Evolutionary conservation across 345 rosid genomes (phyloP), one percentile per base, ranked within the genome.

Genomic region (Microthlaspi erraticum): DNA sequence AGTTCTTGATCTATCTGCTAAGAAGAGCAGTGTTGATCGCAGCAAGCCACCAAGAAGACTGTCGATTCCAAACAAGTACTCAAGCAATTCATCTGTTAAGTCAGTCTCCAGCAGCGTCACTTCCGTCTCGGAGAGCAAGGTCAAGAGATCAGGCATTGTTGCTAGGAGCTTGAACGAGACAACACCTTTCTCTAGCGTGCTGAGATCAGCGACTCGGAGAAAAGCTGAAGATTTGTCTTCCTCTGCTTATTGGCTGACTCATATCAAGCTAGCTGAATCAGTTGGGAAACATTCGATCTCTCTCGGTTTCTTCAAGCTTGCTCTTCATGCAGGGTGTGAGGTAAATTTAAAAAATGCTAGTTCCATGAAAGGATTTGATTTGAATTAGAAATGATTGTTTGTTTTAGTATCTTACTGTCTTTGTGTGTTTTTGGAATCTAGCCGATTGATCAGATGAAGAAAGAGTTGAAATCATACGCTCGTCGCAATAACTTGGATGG

Each of bases 281-380:
- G 88, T 78, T 48, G 86, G 82, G 5, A 87, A 85, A 80, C 98
- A 94, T 41, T 78, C 90, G 0, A 72, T 94, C 50, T 86, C 99
- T 4, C 88, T 94, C 9, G 97, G 91, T 6, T 90, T 94, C 70
- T 91, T 94, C 77, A 91, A 86, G 78, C 97, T 94, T 53, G 97
- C 93, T 59, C 70, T 83, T 7, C 90, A 85, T 66, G 97, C 93
- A 13, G 95, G 91, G 49, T 89, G 96, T 66, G 83, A 91, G 96
- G 98, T 93, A 73, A 20, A n/a, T n/a, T n/a, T n/a, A n/a, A 26
- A 26, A 5, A 19, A 10, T 41, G 36, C 11, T 44, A 5, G 5
- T 18, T 62, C n/a, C 8, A 8, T 41, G 37, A 1, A 62, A 10
- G 67, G 11, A 44, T 36, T 26, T 56, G 16, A 9, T 65, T 52